These are phyloP conservation scores for Russula emetica DNA, from an alignment of 768 basidiomycete genomes.

Conservation along the genomic window DNA sequence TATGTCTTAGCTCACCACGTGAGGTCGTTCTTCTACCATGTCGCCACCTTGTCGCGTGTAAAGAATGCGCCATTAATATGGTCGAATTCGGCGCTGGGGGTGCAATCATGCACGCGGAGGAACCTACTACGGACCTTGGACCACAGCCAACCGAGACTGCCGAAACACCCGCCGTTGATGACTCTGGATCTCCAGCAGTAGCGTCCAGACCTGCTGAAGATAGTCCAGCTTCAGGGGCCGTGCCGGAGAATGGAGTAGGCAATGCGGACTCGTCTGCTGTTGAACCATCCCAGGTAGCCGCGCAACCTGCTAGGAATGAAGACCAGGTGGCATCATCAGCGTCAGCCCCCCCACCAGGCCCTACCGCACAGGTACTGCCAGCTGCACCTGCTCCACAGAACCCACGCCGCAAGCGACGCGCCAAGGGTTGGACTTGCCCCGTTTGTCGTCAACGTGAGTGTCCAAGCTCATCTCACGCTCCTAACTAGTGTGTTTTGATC, in stretches of 20 bases:
- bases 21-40: slow-evolving; percentile 93
- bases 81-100: slow-evolving; percentile 96
- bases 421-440: slow-evolving; percentile 97
- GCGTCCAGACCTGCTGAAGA: slow-evolving; percentile 31
- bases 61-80: slow-evolving; percentile 95
- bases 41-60: slow-evolving; percentile 90
- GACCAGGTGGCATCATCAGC: neutral
- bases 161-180: slow-evolving; percentile 21
- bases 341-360: slow-evolving; percentile 1
- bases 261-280: neutral
- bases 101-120: slow-evolving; percentile 60
- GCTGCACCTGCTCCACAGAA: slow-evolving; percentile 33
- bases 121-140: slow-evolving; percentile 34
- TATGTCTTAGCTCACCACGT: slow-evolving; percentile 82
- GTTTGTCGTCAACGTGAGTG: slow-evolving; percentile 89
- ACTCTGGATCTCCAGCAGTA: slow-evolving; percentile 30
- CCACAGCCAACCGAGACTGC: slow-evolving; percentile 33
- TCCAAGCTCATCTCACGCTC: neutral
- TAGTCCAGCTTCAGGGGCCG: neutral
- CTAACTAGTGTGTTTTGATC: neutral
- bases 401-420: slow-evolving; percentile 78
- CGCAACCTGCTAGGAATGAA: slow-evolving; percentile 24
- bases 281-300: slow-evolving; percentile 19
- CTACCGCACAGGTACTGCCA: slow-evolving; percentile 26
- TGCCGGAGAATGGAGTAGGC: neutral